Base-by-base conservation (phyloP, 2,329 filamentous ascomycete species). In the Epichloe sp. region DNA sequence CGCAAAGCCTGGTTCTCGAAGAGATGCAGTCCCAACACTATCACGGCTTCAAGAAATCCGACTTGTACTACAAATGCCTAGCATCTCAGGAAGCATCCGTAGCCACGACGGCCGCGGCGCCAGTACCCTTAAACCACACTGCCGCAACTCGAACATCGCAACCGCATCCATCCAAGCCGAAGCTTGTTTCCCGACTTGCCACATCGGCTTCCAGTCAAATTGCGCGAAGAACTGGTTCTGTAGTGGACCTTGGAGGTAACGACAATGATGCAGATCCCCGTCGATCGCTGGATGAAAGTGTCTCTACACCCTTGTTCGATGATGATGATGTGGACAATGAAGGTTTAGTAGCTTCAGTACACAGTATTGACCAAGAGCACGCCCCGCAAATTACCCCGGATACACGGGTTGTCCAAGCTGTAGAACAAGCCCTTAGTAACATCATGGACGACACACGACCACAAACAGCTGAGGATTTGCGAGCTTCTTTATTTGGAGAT, bases 61-160 rank as follows among this genome's bases (percentile, higher is more conserved):
- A 97, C 62, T 68, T 98, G 0, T 98, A 89, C 65, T 97, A 93
- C 73, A 98, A 98, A 65, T 96, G 90, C 63, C 75, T 98, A 1
- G 88, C 91, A 7, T 86, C 91, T 12, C 88, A 95, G 60, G 89
- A 95, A 67, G 74, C 78, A 2, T 52, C 51, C 37, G 42, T 51
- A 3, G 55, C 59, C 12, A 38, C 48, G 23, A 35, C 44, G 19
- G 43, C 34, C 1, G 5, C 47, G 11, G 10, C 31, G 5, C 44
- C 42, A 19, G 37, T 43, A 19, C 58, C 58, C 1, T 58, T 55
- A 3, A 26, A 47, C 23, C 44, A 56, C 26, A 43, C 52, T 48
- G 40, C 60, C 58, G 48, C 62, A 62, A 46, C 54, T 63, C 46
- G 55, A 52, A 49, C 65, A 17, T 64, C 68, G 5, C 64, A 69